phyloP scores from a whole-genome alignment of 2,329 filamentous ascomycete genomes.

The Claviceps sp. region DNA sequence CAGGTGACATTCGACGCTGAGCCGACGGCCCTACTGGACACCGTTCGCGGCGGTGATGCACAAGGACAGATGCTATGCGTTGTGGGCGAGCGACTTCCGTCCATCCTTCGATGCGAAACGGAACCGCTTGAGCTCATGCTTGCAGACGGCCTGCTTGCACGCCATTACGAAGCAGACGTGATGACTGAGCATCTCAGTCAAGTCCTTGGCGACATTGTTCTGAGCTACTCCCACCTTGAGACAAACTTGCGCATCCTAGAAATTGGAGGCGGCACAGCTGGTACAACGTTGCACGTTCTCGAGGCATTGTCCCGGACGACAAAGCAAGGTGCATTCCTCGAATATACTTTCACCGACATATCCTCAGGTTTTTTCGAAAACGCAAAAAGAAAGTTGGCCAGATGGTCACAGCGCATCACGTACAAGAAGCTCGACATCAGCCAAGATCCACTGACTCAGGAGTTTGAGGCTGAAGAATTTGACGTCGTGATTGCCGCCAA shows the following conservation, averaged over 20 bases:
- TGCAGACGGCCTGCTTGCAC: constrained; percentile 13
- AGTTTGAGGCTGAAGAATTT: constrained; percentile 16
- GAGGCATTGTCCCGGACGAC: constrained; percentile 3
- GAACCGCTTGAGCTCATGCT: constrained; percentile 17
- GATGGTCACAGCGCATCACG: constrained; percentile 13
- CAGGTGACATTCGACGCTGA: constrained; percentile 4
- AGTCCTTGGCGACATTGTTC: background rate
- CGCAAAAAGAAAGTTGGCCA: constrained; percentile 13
- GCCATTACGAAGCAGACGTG: constrained; percentile 5
- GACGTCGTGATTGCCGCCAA: constrained; percentile 27
- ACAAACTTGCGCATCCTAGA: constrained; percentile 28
- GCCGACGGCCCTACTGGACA: background rate
- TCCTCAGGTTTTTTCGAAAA: constrained; percentile 26
- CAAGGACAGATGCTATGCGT: constrained; percentile 13
- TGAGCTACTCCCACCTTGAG: constrained; percentile 17
- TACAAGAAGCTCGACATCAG: constrained; percentile 15
- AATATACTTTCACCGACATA: constrained; percentile 33
- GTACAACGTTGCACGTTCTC: constrained; percentile 24
- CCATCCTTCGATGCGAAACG: constrained; percentile 13
- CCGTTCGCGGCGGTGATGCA: constrained; percentile 2
- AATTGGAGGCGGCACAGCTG: constrained; percentile 30
- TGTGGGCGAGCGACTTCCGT: constrained; percentile 11
- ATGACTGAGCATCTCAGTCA: background rate
- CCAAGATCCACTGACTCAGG: constrained; percentile 17
- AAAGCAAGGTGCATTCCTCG: constrained; percentile 16